Evolutionary conservation across 179 eudicot species (phyloP).

Genomic region (Silene noctiflora): DNA sequence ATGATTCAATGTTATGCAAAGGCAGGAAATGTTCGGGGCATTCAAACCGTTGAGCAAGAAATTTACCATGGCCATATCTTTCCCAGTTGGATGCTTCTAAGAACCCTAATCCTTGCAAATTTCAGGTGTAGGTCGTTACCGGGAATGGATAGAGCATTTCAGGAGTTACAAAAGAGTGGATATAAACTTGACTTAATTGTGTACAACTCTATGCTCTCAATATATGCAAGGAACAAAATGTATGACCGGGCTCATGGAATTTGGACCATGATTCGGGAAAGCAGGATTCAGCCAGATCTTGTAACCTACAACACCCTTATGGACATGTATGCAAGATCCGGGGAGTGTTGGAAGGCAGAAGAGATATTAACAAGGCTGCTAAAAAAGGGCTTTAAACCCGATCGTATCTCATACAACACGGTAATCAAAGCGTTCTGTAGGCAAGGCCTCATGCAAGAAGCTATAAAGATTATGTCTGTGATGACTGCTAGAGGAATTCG

Average conservation of each 20-base stretch:
- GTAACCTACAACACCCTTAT: conserved; percentile 79
- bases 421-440: conserved; percentile 88
- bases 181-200: conserved; percentile 79
- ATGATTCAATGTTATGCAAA: conserved; percentile 80
- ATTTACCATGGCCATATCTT: conserved; percentile 63
- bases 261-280: conserved; percentile 45
- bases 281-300: conserved; percentile 67
- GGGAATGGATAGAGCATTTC: conserved; percentile 83
- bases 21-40: conserved; percentile 57
- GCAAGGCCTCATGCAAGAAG: conserved; percentile 84
- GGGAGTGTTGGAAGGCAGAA: conserved; percentile 88
- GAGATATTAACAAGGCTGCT: conserved; percentile 54
- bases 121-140: conserved; percentile 57
- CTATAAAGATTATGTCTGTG: conserved; percentile 60
- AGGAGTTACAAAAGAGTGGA: conserved; percentile 52
- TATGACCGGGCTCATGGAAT: conserved; percentile 64
- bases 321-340: conserved; percentile 83
- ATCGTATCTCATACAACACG: conserved; percentile 79
- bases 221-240: conserved; percentile 62
- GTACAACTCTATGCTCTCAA: conserved; percentile 80
- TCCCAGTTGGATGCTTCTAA: conserved; percentile 83
- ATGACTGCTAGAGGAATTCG: conserved; percentile 75
- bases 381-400: conserved; percentile 53
- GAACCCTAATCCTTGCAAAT: conserved; percentile 67
- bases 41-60: conserved; percentile 53